Base-by-base conservation (phyloP, 495 filamentous ascomycete genomes). In the Aspergillus bridgeri region DNA sequence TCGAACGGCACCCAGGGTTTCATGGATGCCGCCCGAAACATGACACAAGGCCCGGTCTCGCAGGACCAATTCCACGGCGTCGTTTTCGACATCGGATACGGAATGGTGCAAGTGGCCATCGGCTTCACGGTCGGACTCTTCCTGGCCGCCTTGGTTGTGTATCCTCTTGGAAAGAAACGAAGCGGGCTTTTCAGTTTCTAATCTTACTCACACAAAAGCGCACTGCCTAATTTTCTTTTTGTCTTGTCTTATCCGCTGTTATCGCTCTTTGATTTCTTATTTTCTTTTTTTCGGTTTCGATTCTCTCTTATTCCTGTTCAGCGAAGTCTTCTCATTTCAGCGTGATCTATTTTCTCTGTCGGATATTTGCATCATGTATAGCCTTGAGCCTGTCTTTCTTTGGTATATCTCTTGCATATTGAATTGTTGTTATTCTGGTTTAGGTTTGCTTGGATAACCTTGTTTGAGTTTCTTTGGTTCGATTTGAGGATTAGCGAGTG, bases 51-150 rank as follows among this genome's bases (percentile, higher is more conserved):
- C 38, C 60, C 20, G 25, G 63, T 57, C n/a, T 55, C 63, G 5
- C 61, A 60, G 23, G 58, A 60, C 23, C 65, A 73, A 53, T 69
- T 64, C 54, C 65, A 71, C 38, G 68, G 73, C 11, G 84, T 91
- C 50, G 89, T 91, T 6, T 90, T 93, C 53, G 93, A 90, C 59
- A 88, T 98, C 33, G 83, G 89, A 20, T 92, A 89, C 61, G 87
- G 83, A 42, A 94, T 98, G 77, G 85, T 98, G 48, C 90, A 97
- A 66, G 84, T 97, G 15, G 92, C 93, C 5, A 92, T 96, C 66
- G 93, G 90, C 22, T 95, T 96, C 59, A 93, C 91, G 3, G 91
- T 96, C 3, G 93, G 93, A 7, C 71, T 98, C 29, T 96, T 96
- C 65, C 73, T 96, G 49, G 90, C 90, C 52, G 90, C 90, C 3